phyloP scores from a whole-genome alignment of 164 flowering plant genomes.

The Magnolia changhungtana region DNA sequence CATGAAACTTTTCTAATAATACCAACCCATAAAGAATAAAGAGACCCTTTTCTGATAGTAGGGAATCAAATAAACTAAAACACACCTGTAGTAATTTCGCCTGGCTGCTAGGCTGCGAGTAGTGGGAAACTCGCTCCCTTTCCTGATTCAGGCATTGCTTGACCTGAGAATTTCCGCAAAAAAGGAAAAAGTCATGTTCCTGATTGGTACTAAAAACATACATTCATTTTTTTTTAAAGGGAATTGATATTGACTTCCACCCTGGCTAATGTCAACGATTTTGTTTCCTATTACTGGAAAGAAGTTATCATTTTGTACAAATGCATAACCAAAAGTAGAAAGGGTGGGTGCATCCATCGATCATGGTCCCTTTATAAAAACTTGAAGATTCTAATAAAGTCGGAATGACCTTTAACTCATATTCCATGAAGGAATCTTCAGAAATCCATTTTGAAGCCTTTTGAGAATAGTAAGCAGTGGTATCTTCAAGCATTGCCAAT shows the following conservation, averaged over 20 bases:
- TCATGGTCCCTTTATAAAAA: too few relatives aligned
- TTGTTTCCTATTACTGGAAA: neutral
- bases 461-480: conserved; percentile 21
- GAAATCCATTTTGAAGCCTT: conserved; percentile 80
- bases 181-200: neutral
- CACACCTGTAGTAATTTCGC: conserved; percentile 74
- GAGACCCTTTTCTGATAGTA: too few relatives aligned
- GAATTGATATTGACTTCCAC: too few relatives aligned
- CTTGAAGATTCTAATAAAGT: neutral
- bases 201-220: neutral
- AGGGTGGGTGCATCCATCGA: too few relatives aligned
- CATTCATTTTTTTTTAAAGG: neutral
- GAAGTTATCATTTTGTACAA: too few relatives aligned
- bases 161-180: conserved; percentile 39
- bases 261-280: neutral
- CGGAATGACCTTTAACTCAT: conserved; percentile 56
- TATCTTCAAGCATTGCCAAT: conserved; percentile 51
- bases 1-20: too few relatives aligned
- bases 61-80: neutral
- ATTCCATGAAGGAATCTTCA: conserved; percentile 85
- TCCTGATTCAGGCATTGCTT: conserved; percentile 79
- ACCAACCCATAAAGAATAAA: too few relatives aligned
- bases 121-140: conserved; percentile 79
- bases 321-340: too few relatives aligned
- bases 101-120: conserved; percentile 76